Evolutionary conservation across 1,139 yeast species (phyloP), one percentile per base, ranked within the genome.

Genomic region (Geotrichum armillariae): DNA sequence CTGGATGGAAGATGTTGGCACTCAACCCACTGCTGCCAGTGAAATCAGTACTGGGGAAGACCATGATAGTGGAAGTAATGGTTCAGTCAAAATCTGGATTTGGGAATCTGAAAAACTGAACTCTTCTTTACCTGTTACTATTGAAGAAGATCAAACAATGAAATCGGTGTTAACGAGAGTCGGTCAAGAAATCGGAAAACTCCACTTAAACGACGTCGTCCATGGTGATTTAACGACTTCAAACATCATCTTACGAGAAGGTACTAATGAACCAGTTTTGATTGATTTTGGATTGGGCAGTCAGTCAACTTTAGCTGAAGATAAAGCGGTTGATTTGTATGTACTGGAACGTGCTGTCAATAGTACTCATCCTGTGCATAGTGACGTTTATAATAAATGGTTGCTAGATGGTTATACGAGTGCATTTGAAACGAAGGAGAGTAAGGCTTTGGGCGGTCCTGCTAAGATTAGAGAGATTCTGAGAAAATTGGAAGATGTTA

Each of bases 171-270:
- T 68, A 45, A 35, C 53, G 5, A 64, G 66, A 17, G 89, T 87
- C 2, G 99, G 99, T 0, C 62, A 64, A 36, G 77, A 82, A 52
- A 78, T 94, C 42, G 97, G 86, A 0, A 66, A 74, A 49, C 70
- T 93, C 60, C 99, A 94, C 68, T 63, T 77, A 57, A 74, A 80
- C 55, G 95, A 89, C 57, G 79, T 88, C 69, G 83, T 90, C 25
- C 99, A 94, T 65, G 99, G 99, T 1, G 99, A 94, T 65, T 74
- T 94, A 61, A 94, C 99, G 0, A 82, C 94, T 22, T 90, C 98
- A 0, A 94, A 94, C 63, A 79, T 91, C 25, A 77, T 94, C 44
- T 66, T 91, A 9, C 27, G 47, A 17, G 25, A 39, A 41, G 55
- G 49, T 1, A 33, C 45, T 1, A 39, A 36, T 4, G 56, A 52